Evolutionary conservation across 345 rosid genomes (phyloP).

Genomic region (Citrus hindsii): DNA sequence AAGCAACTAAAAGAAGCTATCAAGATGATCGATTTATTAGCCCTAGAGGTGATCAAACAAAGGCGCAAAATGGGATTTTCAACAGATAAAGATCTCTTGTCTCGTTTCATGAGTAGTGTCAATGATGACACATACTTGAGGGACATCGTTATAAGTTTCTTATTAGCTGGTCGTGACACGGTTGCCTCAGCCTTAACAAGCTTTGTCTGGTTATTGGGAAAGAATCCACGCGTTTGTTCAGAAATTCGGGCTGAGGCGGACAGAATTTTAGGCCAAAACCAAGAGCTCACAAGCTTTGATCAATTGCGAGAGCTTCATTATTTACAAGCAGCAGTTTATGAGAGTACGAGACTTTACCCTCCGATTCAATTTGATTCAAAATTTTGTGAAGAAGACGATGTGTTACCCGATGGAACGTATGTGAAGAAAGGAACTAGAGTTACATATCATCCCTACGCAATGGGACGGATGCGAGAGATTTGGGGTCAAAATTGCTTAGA

Average conservation of each 20-base stretch:
- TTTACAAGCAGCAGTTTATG: conserved; percentile 45
- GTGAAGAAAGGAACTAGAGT: conserved; percentile 67
- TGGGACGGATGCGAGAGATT: conserved; percentile 63
- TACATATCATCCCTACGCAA: conserved; percentile 76
- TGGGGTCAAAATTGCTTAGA: conserved; percentile 72
- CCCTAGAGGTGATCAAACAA: conserved; percentile 47
- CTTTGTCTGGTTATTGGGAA: conserved; percentile 46
- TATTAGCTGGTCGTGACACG: conserved; percentile 59
- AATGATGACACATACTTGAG: conserved; percentile 43
- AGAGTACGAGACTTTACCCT: conserved; percentile 52
- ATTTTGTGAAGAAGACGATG: conserved; percentile 38
- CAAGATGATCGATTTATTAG: conserved; percentile 38
- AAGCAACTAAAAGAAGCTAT: conserved; percentile 49
- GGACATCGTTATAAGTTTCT: conserved; percentile 67
- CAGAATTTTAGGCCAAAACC: conserved; percentile 26
- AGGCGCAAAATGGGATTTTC: conserved; percentile 36
- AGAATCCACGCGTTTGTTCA: conserved; percentile 32
- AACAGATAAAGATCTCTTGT: conserved; percentile 49
- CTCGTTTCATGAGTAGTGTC: conserved; percentile 57
- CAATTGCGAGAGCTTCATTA: conserved; percentile 35
- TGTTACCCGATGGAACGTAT: conserved; percentile 46
- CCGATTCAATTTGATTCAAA: conserved; percentile 62
- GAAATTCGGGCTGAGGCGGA: conserved; percentile 34
- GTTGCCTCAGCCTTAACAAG: conserved; percentile 54
- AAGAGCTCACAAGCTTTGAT: conserved; percentile 29